Conservation (phyloP, 768 basidiomycete genomes). For the Panaeolus papilionaceus region DNA sequence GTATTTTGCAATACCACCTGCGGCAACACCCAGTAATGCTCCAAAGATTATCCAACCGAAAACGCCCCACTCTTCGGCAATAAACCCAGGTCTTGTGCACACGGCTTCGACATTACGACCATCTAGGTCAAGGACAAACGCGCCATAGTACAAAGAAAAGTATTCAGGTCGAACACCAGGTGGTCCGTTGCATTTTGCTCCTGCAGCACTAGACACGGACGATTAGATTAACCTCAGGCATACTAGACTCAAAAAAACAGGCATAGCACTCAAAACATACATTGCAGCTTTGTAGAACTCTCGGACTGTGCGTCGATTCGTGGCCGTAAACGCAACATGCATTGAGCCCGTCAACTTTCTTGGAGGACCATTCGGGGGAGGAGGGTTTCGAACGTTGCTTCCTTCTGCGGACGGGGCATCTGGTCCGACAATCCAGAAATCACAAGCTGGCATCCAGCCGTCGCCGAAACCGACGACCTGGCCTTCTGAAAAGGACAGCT, state of each 20-base stretch:
- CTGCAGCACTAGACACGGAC: slow-evolving; percentile 22
- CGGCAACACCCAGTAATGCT: neutral
- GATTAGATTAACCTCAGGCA: too few species aligned
- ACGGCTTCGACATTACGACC: slow-evolving; percentile 23
- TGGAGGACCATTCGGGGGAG: neutral
- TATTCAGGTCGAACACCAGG: slow-evolving; percentile 27
- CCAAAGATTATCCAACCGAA: slow-evolving; percentile 14
- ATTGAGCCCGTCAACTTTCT: slow-evolving; percentile 22
- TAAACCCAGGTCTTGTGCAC: slow-evolving; percentile 17
- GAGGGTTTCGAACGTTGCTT: slow-evolving; percentile 15
- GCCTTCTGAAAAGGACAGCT: slow-evolving; percentile 25
- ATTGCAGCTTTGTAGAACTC: slow-evolving; percentile 34
- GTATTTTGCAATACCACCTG: neutral
- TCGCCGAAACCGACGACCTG: slow-evolving; percentile 28
- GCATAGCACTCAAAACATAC: slow-evolving; percentile 20
- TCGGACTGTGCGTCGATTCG: slow-evolving; percentile 30
- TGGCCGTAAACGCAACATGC: slow-evolving; percentile 33
- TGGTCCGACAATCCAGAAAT: slow-evolving; percentile 30
- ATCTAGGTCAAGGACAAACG: slow-evolving; percentile 22
- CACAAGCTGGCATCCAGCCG: slow-evolving; percentile 20
- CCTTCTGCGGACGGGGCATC: slow-evolving; percentile 16
- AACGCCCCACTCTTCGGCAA: slow-evolving; percentile 19
- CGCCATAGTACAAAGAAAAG: slow-evolving; percentile 19
- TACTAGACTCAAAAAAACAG: too few species aligned
- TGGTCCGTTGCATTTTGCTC: slow-evolving; percentile 30